Evolutionary conservation across 352 stramenopile genomes (phyloP).

Genomic region (Phytopythium mirpurense): DNA sequence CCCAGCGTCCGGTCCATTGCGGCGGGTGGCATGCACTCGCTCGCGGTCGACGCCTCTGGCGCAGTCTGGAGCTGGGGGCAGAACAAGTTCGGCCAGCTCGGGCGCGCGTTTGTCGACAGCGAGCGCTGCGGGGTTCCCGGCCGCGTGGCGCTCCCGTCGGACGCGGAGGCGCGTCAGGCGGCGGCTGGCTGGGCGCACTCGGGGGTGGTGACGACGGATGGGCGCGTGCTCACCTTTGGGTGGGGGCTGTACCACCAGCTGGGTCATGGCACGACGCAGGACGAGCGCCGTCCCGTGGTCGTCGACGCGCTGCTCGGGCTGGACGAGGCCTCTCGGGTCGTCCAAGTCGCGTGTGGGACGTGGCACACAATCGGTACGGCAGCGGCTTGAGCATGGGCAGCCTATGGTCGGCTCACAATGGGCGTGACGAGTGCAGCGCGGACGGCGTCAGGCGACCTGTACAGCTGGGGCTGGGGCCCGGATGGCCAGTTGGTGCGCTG

Average conservation of each 20-base stretch:
- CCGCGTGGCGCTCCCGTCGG: constrained; percentile 9
- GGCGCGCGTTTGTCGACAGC: constrained; percentile 11
- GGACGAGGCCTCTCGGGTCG: constrained; percentile 24
- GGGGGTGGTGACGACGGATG: constrained; percentile 28
- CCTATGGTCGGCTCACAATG: too few relatives aligned
- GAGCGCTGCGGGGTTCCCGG: constrained; percentile 4
- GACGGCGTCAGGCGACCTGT: constrained; percentile 58
- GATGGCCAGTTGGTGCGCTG: constrained; percentile 65
- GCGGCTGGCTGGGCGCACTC: constrained; percentile 55
- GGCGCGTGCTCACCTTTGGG: constrained; percentile 55
- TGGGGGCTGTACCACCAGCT: constrained; percentile 82
- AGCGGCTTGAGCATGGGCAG: not conserved
- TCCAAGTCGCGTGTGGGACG: constrained; percentile 54
- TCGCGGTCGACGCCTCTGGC: constrained; percentile 34
- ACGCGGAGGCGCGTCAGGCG: constrained; percentile 10
- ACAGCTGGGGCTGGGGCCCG: constrained; percentile 74
- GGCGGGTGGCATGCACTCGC: constrained; percentile 56
- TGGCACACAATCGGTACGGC: constrained; percentile 62
- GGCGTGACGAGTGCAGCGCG: constrained; percentile 14
- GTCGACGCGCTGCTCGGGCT: constrained; percentile 52
- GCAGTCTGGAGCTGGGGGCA: constrained; percentile 60
- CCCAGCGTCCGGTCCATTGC: constrained; percentile 18
- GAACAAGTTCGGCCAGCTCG: constrained; percentile 59
- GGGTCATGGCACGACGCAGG: constrained; percentile 43
- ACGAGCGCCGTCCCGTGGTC: constrained; percentile 17